Conservation (phyloP, 2,329 filamentous ascomycete species). For the Hypoxylon sp. region DNA sequence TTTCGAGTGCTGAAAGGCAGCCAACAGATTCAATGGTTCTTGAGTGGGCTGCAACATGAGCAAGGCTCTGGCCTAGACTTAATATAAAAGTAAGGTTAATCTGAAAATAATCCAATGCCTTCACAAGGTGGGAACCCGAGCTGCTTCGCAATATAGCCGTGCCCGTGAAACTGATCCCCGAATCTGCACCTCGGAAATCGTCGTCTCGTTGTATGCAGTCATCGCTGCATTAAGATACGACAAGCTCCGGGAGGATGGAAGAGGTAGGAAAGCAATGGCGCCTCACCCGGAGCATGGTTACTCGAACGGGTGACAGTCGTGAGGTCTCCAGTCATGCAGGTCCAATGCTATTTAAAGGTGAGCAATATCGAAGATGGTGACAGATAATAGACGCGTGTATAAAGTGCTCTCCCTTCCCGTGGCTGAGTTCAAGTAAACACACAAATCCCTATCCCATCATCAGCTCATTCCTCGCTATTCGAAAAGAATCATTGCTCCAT, state of each 20-base stretch:
- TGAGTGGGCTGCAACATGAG: conserved; percentile 20
- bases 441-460: conserved; percentile 20
- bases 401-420: conserved; percentile 31
- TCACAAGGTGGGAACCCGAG: conserved; percentile 19
- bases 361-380: conserved; percentile 24
- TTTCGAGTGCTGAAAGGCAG: not conserved
- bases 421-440: conserved; percentile 25
- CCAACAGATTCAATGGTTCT: conserved; percentile 6
- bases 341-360: conserved; percentile 35
- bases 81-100: conserved; percentile 40
- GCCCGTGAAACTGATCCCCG: conserved; percentile 36
- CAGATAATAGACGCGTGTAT: conserved; percentile 31
- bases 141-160: conserved; percentile 41
- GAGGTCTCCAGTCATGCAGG: conserved; percentile 39
- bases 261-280: conserved; percentile 21
- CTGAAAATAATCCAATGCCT: conserved; percentile 40
- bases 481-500: conserved; percentile 12
- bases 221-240: conserved; percentile 28
- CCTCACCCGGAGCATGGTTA: conserved; percentile 31
- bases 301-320: conserved; percentile 43
- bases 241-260: conserved; percentile 34
- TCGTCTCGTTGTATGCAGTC: conserved; percentile 29
- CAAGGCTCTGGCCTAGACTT: conserved; percentile 32
- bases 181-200: conserved; percentile 39
- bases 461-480: conserved; percentile 23